Conservation (phyloP, 495 filamentous ascomycete genomes). For the Neurospora sp. region DNA sequence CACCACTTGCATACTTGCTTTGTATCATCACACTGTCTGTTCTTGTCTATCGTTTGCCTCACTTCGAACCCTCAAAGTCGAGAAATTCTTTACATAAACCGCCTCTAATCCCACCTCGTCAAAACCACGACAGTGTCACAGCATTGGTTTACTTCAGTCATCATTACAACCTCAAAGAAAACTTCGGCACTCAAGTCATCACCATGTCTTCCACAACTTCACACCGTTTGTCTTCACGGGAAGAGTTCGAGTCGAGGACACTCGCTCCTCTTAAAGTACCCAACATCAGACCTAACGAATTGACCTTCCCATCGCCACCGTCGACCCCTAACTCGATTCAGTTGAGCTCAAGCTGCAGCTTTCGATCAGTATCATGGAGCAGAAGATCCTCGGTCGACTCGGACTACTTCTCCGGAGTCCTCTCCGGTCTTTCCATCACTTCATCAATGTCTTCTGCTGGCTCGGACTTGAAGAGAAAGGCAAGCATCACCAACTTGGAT, state of each 20-base stretch:
- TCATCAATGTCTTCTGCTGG: neutral
- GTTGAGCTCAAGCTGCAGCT: neutral
- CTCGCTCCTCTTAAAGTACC: neutral
- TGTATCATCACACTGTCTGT: constrained; percentile 1
- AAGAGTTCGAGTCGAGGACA: neutral
- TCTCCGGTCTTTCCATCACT: neutral
- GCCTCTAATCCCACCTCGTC: neutral
- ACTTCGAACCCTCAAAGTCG: neutral
- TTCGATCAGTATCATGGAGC: neutral
- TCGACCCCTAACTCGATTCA: neutral
- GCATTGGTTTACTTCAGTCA: neutral
- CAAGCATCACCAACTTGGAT: neutral
- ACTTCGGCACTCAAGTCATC: neutral
- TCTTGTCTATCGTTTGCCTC: neutral
- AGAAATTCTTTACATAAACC: neutral
- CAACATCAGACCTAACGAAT: neutral
- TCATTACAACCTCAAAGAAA: neutral
- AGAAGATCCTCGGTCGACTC: neutral
- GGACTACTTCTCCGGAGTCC: neutral
- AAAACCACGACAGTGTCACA: neutral
- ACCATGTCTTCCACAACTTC: neutral
- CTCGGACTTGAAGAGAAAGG: neutral
- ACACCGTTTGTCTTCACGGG: neutral
- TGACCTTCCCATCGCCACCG: neutral
- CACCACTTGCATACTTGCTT: constrained; percentile 5